phyloP scores from a whole-genome alignment of 2,329 filamentous ascomycete species.

The Scopulariopsis brevicaulis region DNA sequence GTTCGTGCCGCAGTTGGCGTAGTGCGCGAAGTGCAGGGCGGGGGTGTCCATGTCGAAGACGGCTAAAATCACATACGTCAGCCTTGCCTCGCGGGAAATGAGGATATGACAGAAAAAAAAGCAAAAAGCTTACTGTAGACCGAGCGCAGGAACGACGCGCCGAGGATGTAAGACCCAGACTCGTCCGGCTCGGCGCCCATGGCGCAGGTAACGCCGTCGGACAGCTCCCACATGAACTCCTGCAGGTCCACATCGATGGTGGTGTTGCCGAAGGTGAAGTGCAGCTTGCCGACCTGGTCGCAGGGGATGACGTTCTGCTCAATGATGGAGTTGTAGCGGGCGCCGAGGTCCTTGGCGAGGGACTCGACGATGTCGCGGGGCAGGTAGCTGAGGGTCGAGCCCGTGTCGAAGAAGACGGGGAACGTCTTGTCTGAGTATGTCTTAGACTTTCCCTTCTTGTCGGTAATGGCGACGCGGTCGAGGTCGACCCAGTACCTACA shows the following conservation, averaged over 20 bases:
- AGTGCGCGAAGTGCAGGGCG: constrained; percentile 14
- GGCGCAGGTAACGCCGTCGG: constrained; percentile 20
- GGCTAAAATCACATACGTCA: constrained; percentile 4
- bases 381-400: constrained; percentile 56
- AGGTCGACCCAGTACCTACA: constrained; percentile 30
- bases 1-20: constrained; percentile 14
- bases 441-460: constrained; percentile 13
- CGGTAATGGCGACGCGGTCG: constrained; percentile 21
- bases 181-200: constrained; percentile 34
- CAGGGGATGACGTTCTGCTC: constrained; percentile 39
- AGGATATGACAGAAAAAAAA: not conserved
- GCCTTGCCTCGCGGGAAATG: not conserved
- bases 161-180: constrained; percentile 19
- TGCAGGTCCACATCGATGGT: constrained; percentile 30
- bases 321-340: constrained; percentile 25
- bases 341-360: constrained; percentile 31
- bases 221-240: constrained; percentile 32
- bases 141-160: constrained; percentile 31
- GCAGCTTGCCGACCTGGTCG: constrained; percentile 23
- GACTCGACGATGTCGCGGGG: constrained; percentile 40
- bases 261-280: constrained; percentile 34
- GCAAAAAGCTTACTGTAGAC: constrained; percentile 19
- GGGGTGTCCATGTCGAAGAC: constrained; percentile 13
- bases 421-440: constrained; percentile 19
- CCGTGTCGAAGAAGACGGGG: constrained; percentile 50